phyloP scores from a whole-genome alignment of 2,329 filamentous ascomycete species.

The Epichloe typhina region DNA sequence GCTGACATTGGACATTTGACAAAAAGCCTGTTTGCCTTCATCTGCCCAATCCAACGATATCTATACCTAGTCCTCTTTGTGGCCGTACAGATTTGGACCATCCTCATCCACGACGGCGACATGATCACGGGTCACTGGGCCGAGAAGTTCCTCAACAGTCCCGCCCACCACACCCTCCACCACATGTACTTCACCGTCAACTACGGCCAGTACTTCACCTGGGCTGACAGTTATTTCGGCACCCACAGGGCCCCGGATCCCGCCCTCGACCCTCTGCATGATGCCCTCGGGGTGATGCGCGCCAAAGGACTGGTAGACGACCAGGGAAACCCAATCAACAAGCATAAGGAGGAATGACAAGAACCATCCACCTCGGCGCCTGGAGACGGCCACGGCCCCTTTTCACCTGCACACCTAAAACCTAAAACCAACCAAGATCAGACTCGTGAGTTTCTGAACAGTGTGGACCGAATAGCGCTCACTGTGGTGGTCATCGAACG shows the following conservation, averaged over 20 bases:
- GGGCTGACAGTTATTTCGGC: conserved; percentile 3
- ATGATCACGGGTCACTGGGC: conserved; percentile 84
- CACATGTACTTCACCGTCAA: conserved; percentile 52
- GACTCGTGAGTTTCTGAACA: too few relatives aligned
- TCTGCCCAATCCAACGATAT: conserved; percentile 87
- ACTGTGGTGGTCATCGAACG: too few relatives aligned
- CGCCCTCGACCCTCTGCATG: conserved; percentile 29
- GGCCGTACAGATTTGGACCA: conserved; percentile 95
- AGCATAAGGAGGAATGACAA: conserved; percentile 17
- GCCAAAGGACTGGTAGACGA: conserved; percentile 31
- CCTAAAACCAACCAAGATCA: too few relatives aligned
- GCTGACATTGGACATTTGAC: not conserved
- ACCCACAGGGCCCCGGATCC: conserved; percentile 31
- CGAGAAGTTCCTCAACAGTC: conserved; percentile 56
- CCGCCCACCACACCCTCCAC: conserved; percentile 73
- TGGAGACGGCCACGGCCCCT: too few relatives aligned
- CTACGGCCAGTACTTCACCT: conserved; percentile 69
- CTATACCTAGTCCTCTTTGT: conserved; percentile 76
- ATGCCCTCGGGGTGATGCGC: conserved; percentile 29
- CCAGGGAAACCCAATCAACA: conserved; percentile 24
- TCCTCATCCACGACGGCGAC: conserved; percentile 92
- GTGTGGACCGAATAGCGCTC: too few relatives aligned
- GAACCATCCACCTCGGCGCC: too few relatives aligned
- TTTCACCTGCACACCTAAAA: too few relatives aligned
- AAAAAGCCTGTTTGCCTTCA: conserved; percentile 59